Evolutionary conservation across 2,329 filamentous ascomycete genomes (phyloP).

Genomic region (Amesomyces nigricolor): DNA sequence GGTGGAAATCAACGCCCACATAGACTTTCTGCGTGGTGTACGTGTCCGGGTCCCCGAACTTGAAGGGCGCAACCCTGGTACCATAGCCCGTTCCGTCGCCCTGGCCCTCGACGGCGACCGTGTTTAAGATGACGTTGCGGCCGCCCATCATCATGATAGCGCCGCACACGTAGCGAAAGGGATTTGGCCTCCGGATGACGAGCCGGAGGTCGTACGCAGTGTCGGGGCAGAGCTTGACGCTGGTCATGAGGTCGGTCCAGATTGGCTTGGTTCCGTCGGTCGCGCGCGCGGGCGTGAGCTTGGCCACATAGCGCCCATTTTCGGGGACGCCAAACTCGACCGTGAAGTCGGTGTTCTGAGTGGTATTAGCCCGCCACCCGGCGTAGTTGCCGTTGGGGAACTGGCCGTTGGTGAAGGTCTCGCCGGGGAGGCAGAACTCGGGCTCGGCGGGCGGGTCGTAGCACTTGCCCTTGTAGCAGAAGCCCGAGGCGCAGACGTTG

Average conservation of each 20-base stretch:
- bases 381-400: not conserved
- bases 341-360: not conserved
- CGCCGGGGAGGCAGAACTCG: not conserved
- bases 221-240: not conserved
- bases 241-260: not conserved
- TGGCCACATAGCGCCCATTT: no score
- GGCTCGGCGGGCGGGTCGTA: conserved; percentile 2
- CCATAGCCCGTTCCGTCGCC: no score
- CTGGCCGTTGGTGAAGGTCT: not conserved
- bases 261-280: no score
- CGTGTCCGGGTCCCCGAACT: not conserved
- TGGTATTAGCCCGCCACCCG: not conserved
- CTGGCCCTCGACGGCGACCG: no score
- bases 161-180: no score
- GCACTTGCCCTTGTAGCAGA: conserved; percentile 18
- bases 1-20: not conserved
- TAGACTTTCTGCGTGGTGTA: not conserved
- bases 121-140: no score
- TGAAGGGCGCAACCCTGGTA: no score
- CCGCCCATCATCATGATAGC: no score
- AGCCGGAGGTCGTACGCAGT: not conserved
- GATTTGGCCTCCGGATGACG: not conserved
- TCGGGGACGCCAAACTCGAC: not conserved
- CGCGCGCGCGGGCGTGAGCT: no score
- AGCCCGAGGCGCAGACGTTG: conserved; percentile 14